Base-by-base conservation (phyloP, 1,284 basidiomycete genomes). In the Pascua guehoae region DNA sequence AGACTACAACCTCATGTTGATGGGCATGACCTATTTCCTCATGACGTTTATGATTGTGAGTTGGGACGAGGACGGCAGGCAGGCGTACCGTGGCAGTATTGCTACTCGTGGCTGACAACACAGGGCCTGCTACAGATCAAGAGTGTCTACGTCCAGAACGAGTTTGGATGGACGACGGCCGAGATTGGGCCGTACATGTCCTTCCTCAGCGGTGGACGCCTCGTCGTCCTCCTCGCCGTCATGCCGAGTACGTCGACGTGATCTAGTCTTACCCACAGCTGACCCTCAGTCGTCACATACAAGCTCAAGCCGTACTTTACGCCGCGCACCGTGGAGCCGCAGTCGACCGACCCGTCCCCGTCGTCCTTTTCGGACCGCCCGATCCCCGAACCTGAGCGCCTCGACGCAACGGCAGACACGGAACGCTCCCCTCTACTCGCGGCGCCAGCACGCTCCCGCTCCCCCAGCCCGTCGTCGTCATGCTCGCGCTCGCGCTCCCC, bases 111-210 rank as follows among this genome's bases (percentile, higher is more conserved):
- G 37, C 43, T 18, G 12, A 32, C 24, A 32, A 32, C n/a, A 4
- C 55, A 91, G 88, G 87, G 86, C 8, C 81, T 86, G 1, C 77
- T 83, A 54, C 70, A 78, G 8, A 84, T 83, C 65, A 86, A 86
- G 67, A 81, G 87, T 51, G 88, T 90, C 70, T 93, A 87, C 71
- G 80, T 85, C 7, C 79, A 84, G 10, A 80, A 80, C 8, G 79
- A 75, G 2, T 92, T 87, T 68, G 81, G 81, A 1, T 93, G 89
- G 90, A 81, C 78, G n/a, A 81, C 87, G 5, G 84, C 88, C 8
- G 51, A 91, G 87, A 74, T 88, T 12, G 89, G 88, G 9, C 91
- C 91, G 62, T 91, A 83, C 78, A 73, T 91, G 51, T 88, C 84
- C 53, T 61, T 84, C 8, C 68, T 85, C 14, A 84, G 85, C n/a